Evolutionary conservation across 257 asterid genomes (phyloP).

Genomic region (Jaltomata sinuosa): DNA sequence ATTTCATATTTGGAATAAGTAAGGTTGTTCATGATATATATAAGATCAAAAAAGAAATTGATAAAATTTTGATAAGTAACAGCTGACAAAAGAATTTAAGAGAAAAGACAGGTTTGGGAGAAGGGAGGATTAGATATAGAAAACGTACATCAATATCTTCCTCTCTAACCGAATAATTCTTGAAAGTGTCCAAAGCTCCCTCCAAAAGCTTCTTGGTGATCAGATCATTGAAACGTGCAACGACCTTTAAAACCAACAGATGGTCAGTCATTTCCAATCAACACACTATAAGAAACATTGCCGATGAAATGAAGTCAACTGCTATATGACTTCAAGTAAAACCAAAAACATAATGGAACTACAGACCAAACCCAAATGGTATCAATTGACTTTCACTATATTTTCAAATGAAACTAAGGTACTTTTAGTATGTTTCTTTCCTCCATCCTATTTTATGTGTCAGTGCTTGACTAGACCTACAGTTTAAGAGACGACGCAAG

Average conservation of each 20-base stretch:
- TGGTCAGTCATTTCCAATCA: neutral
- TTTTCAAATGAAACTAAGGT: neutral
- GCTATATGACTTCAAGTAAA: neutral
- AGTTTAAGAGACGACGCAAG: neutral
- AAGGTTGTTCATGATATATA: neutral
- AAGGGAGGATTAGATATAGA: neutral
- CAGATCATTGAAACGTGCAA: constrained; percentile 95
- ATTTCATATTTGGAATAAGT: neutral
- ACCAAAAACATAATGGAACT: neutral
- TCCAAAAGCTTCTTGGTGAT: constrained; percentile 70
- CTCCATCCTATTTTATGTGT: neutral
- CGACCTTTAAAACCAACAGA: constrained; percentile 49
- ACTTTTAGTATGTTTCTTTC: neutral
- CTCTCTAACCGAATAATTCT: constrained; percentile 67
- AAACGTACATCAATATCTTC: constrained; percentile 81
- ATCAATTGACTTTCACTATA: neutral
- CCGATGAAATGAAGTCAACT: neutral
- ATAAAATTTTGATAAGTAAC: neutral
- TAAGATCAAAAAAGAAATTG: no score
- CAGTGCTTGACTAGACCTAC: neutral
- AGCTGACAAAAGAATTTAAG: neutral
- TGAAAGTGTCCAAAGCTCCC: constrained; percentile 94
- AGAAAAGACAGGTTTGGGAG: neutral
- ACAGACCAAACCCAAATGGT: neutral
- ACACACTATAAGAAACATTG: neutral